Evolutionary conservation across 2,329 filamentous ascomycete species (phyloP).

Genomic region (Chaetoscypha palmicola): DNA sequence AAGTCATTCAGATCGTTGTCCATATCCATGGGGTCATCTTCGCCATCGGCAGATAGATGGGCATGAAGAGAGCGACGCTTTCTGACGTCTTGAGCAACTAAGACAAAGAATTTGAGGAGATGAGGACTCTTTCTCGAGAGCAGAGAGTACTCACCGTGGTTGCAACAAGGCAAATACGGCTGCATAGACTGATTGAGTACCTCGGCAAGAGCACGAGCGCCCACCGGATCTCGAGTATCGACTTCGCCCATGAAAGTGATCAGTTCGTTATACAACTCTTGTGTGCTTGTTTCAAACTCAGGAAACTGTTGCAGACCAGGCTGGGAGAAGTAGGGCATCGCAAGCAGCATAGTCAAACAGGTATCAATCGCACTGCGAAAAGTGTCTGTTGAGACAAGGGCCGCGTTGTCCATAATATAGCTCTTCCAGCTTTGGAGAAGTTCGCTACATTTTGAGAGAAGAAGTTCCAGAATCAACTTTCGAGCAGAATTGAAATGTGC

Average conservation of each 20-base stretch:
- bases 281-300: conserved; percentile 15
- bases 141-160: conserved; percentile 13
- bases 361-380: conserved; percentile 25
- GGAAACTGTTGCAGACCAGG: conserved; percentile 13
- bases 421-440: conserved; percentile 25
- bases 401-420: conserved; percentile 18
- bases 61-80: conserved; percentile 7
- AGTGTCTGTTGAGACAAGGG: conserved; percentile 24
- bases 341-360: conserved; percentile 23
- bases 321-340: conserved; percentile 22
- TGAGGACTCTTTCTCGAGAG: conserved; percentile 17
- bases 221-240: conserved; percentile 13
- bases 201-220: conserved; percentile 17
- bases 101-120: conserved; percentile 22
- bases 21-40: conserved; percentile 57
- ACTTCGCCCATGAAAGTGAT: conserved; percentile 16
- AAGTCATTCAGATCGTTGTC: conserved; percentile 57
- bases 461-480: conserved; percentile 28
- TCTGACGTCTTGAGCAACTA: conserved; percentile 19
- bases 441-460: conserved; percentile 24
- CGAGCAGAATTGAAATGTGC: conserved; percentile 24
- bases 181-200: conserved; percentile 25
- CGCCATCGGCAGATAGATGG: conserved; percentile 21
- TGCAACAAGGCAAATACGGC: conserved; percentile 25
- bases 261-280: conserved; percentile 18